phyloP scores from a whole-genome alignment of 805 yeast genomes.

The Jamesozyma lodderae region DNA sequence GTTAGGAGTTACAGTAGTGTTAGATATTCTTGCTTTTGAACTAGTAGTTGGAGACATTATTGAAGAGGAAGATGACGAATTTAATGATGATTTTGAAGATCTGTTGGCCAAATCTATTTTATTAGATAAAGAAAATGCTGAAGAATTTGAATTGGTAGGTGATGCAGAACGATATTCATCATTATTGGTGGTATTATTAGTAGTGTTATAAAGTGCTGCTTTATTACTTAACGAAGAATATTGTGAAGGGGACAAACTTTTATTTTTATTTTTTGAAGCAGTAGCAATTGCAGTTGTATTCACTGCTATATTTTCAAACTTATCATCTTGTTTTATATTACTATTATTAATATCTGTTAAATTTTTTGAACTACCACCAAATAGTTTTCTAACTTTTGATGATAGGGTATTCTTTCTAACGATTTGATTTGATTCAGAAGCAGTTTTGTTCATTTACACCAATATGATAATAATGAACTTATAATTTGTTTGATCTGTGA shows the following conservation, averaged over 20 bases:
- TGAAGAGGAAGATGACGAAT: conserved; percentile 1
- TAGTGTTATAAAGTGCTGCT: not conserved
- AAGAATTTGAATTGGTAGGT: conserved; percentile 4
- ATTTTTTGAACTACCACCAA: conserved; percentile 3
- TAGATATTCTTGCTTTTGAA: not conserved
- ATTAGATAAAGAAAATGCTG: conserved; percentile 5
- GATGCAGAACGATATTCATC: conserved; percentile 1
- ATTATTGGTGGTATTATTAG: not conserved
- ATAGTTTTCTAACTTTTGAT: conserved; percentile 8
- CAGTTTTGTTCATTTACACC: not conserved
- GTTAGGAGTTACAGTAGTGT: not conserved
- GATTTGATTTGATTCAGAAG: not conserved
- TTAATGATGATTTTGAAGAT: conserved; percentile 1
- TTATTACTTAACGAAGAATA: not conserved
- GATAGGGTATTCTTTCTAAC: conserved; percentile 6
- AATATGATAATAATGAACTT: not conserved
- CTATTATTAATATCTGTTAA: not conserved
- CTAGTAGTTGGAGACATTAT: not conserved
- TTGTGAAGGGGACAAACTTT: not conserved
- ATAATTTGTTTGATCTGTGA: not conserved
- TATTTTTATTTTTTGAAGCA: not conserved
- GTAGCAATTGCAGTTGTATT: not conserved
- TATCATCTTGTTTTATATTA: not conserved
- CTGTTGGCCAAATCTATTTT: not conserved
- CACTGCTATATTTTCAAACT: not conserved